Base-by-base conservation (phyloP, 2,329 filamentous ascomycete species). In the Huntiella moniliformis region DNA sequence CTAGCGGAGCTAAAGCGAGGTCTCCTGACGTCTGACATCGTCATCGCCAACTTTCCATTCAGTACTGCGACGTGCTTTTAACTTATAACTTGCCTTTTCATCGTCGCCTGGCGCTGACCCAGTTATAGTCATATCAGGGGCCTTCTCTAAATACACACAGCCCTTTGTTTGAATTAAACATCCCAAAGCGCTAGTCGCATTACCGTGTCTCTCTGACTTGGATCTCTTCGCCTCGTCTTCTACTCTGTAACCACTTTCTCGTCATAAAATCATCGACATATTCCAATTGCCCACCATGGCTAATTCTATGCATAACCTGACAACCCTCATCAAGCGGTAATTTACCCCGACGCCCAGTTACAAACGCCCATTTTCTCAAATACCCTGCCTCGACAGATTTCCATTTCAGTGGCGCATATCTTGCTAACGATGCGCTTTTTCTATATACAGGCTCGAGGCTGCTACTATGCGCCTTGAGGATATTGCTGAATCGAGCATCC, bases 271-370 rank as follows among this genome's bases (percentile, higher is more conserved):
- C 34, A n/a, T 15, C 34, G 15, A 13, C 34, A 5, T 10, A 8
- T n/a, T n/a, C 11, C 39, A 3, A 31, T 31, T 36, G 15, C 13
- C 40, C 54, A 63, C 50, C 52, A 87, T 87, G 81, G 74, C 79
- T 52, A 82, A 73, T 64, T 83, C 86, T 57, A 95, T 96, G 85
- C 79, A 96, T 65, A 96, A 94, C 61, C 68, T 98, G 52, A 92
- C 86, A 33, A 98, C 91, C 46, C 75, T 98, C 57, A 95, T 98
- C 68, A 98, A 98, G 74, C 78, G 91, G 91, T 96, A 74, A 56
- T 74, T 65, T 50, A 8, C 22, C 22, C 22, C 22, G 22, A 28
- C 22, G 10, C 22, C 22, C 10, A 28, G 22, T 8, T 28, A 28
- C 22, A 28, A 28, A 28, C 22, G 22, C 6, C 22, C 22, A 28